Percentiles rank a stretch among this genome's conserved stretches.
These are phyloP conservation scores for Suhomyces guaymorum DNA, from an alignment of 1,139 yeast genomes.

Conservation along the genomic window DNA sequence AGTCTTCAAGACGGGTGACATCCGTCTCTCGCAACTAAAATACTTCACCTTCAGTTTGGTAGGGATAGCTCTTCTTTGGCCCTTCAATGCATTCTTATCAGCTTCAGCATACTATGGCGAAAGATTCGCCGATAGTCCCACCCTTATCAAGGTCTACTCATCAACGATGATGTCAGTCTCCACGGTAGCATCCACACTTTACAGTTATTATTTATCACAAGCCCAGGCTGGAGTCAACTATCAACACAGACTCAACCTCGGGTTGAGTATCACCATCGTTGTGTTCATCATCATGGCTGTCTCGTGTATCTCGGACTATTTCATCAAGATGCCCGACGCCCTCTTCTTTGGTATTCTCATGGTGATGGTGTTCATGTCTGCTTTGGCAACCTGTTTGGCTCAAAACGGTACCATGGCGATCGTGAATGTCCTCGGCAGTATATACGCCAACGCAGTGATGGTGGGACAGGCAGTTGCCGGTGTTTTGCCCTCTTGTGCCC, in stretches of 20 bases:
- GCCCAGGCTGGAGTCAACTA: conserved; percentile 68
- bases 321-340: conserved; percentile 40
- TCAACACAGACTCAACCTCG: conserved; percentile 55
- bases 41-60: conserved; percentile 67
- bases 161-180: conserved; percentile 90
- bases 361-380: conserved; percentile 58
- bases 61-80: conserved; percentile 87
- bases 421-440: conserved; percentile 74
- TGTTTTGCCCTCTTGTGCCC: conserved; percentile 78
- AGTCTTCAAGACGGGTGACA: conserved; percentile 21
- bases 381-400: conserved; percentile 68
- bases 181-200: conserved; percentile 65
- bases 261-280: conserved; percentile 56
- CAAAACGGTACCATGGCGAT: conserved; percentile 93
- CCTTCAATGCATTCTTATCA: conserved; percentile 91
- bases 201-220: conserved; percentile 66
- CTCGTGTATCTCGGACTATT: conserved; percentile 47
- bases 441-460: conserved; percentile 84
- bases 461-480: conserved; percentile 96
- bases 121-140: conserved; percentile 56
- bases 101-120: conserved; percentile 81
- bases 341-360: conserved; percentile 50
- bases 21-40: conserved; percentile 41
- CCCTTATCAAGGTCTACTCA: conserved; percentile 62
- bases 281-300: conserved; percentile 55